A percentile compares a stretch with the other conserved stretches of the same genome.
Conservation (phyloP, 1,284 basidiomycete species). For the Moesziomyces globuligerus region DNA sequence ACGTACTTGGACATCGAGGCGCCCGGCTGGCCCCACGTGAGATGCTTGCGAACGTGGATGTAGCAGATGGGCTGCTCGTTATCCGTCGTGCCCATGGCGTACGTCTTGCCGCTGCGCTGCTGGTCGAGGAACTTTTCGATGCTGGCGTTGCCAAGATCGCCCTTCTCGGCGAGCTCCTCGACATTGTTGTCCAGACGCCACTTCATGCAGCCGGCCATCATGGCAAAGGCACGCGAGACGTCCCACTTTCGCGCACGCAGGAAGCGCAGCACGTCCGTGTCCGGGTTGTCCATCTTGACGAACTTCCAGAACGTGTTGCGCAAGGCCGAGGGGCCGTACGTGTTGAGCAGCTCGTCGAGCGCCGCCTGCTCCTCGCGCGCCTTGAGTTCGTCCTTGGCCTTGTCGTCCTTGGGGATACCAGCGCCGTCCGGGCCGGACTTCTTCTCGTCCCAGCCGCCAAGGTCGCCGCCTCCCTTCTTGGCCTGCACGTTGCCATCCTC, state of each 20-base stretch:
- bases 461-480: conserved; percentile 22
- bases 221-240: conserved; percentile 67
- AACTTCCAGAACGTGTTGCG: conserved; percentile 67
- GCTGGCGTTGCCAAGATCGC: conserved; percentile 65
- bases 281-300: conserved; percentile 60
- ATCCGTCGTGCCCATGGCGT: conserved; percentile 65
- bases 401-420: conserved; percentile 65
- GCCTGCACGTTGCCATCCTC: conserved; percentile 11
- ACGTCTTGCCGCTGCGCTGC: conserved; percentile 66
- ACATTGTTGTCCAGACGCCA: conserved; percentile 66
- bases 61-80: conserved; percentile 66
- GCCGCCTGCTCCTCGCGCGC: conserved; percentile 65
- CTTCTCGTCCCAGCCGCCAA: conserved; percentile 42
- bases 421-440: conserved; percentile 47
- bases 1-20: conserved; percentile 68
- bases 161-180: conserved; percentile 66
- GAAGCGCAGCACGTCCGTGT: conserved; percentile 67
- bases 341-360: conserved; percentile 64
- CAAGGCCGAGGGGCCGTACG: conserved; percentile 67
- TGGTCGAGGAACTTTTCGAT: conserved; percentile 67
- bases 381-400: conserved; percentile 63
- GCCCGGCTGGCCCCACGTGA: conserved; percentile 61
- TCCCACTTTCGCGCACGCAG: conserved; percentile 68
- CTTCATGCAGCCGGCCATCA: conserved; percentile 66
- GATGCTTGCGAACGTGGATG: conserved; percentile 62